A percentile compares a stretch with the other conserved stretches of the same genome.
Evolutionary conservation across 257 asterid species (phyloP).

Genomic region (Cruciata laevipes): DNA sequence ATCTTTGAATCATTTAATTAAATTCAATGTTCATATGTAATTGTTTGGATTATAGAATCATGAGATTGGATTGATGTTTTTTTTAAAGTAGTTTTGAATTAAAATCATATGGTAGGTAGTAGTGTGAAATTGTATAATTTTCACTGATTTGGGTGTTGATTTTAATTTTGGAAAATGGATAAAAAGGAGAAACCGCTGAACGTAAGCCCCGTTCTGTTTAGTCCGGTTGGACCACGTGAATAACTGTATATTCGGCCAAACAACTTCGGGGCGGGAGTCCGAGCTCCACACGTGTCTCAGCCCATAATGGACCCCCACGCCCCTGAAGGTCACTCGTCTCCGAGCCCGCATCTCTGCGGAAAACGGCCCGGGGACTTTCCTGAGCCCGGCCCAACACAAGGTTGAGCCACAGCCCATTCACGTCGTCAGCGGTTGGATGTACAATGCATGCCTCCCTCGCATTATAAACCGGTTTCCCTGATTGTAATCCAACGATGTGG

Average conservation of each 20-base stretch:
- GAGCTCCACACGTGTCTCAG: conserved; percentile 12
- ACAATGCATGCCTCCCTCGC: not conserved
- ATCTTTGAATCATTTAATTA: too few species aligned
- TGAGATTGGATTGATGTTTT: too few species aligned
- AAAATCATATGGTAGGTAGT: too few species aligned
- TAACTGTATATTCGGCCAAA: not conserved
- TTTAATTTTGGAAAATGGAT: not conserved
- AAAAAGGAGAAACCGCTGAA: not conserved
- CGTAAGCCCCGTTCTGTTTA: conserved; percentile 2
- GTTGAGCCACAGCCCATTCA: not conserved
- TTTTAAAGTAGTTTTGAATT: too few species aligned
- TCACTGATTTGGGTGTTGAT: not conserved
- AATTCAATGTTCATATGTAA: too few species aligned
- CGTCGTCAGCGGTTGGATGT: conserved; percentile 5
- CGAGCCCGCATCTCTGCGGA: conserved; percentile 13
- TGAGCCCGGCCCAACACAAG: not conserved
- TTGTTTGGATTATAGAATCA: too few species aligned
- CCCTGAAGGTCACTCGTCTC: conserved; percentile 6
- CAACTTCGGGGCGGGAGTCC: not conserved
- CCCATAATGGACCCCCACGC: not conserved
- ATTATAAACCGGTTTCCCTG: not conserved
- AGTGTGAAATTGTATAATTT: too few species aligned
- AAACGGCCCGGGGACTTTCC: conserved; percentile 11
- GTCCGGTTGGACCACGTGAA: not conserved
- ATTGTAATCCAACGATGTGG: not conserved